These are phyloP conservation scores for Trametes gibbosa DNA, from an alignment of 768 basidiomycete species.

Conservation along the genomic window DNA sequence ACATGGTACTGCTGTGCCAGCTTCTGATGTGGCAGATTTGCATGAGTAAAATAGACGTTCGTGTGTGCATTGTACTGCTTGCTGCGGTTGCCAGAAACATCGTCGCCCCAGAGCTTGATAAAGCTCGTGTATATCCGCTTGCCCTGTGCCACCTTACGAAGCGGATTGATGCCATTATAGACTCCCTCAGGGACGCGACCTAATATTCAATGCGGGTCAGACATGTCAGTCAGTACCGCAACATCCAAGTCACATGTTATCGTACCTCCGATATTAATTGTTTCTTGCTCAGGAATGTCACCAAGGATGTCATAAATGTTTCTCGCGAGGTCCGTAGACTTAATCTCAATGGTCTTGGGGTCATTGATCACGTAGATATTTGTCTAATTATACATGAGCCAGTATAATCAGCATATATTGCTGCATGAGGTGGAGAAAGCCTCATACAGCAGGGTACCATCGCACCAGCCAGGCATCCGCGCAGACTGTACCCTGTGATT, in stretches of 20 bases:
- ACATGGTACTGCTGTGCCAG: constrained; percentile 34
- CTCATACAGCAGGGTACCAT: background rate
- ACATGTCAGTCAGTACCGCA: no score
- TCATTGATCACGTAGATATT: background rate
- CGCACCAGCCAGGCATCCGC: background rate
- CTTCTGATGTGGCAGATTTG: constrained; percentile 28
- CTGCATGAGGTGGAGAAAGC: background rate
- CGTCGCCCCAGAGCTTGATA: constrained; percentile 29
- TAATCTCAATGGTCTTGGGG: background rate
- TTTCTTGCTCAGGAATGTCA: background rate
- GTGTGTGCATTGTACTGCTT: constrained; percentile 38
- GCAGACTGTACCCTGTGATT: background rate
- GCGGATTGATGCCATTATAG: background rate
- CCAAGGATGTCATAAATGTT: background rate
- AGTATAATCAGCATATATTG: no score
- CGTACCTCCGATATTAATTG: background rate
- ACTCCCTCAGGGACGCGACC: background rate
- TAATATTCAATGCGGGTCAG: no score
- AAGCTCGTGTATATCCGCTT: constrained; percentile 9
- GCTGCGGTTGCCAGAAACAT: constrained; percentile 34
- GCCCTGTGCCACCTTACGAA: background rate
- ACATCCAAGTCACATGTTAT: background rate
- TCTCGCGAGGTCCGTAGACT: background rate
- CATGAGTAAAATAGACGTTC: constrained; percentile 34
- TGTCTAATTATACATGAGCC: no score